Percentiles rank a stretch among this genome's conserved stretches.
These are phyloP conservation scores for Coleophoma crateriformis DNA, from an alignment of 2,329 filamentous ascomycete species.

Conservation along the genomic window DNA sequence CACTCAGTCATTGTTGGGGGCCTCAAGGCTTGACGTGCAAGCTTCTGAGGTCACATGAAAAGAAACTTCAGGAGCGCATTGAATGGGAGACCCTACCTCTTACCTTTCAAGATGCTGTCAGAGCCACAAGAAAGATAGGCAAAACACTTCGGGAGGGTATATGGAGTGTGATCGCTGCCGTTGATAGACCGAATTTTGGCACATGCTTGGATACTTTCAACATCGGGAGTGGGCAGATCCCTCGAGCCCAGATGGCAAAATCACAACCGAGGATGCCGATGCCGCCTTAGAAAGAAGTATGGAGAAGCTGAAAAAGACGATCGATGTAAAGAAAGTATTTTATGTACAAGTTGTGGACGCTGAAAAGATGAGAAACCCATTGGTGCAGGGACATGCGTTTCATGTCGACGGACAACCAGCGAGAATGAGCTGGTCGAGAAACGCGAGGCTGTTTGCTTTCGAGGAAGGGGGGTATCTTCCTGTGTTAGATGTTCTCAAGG, in stretches of 20 bases:
- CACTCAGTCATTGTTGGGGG: too few relatives aligned
- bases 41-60: too few relatives aligned
- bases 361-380: neutral
- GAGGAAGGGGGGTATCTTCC: constrained; percentile 56
- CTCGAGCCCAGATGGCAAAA: constrained; percentile 42
- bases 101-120: too few relatives aligned
- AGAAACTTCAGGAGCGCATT: too few relatives aligned
- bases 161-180: constrained; percentile 60
- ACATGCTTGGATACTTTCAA: constrained; percentile 75
- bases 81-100: too few relatives aligned
- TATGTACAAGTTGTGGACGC: constrained; percentile 62
- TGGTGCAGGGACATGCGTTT: constrained; percentile 16
- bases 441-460: constrained; percentile 65
- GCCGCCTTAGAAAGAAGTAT: constrained; percentile 37
- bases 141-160: constrained; percentile 54
- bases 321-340: constrained; percentile 63
- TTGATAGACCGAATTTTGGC: constrained; percentile 66
- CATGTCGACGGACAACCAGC: constrained; percentile 50
- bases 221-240: constrained; percentile 69
- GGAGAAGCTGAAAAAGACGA: constrained; percentile 7
- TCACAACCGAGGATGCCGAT: constrained; percentile 48
- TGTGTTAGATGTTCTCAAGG: constrained; percentile 41
- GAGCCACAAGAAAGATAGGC: too few relatives aligned
- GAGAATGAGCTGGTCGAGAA: constrained; percentile 73
- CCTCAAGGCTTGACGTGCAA: too few relatives aligned